phyloP scores from a whole-genome alignment of 2,329 filamentous ascomycete species.

The Penicillium thymicola region DNA sequence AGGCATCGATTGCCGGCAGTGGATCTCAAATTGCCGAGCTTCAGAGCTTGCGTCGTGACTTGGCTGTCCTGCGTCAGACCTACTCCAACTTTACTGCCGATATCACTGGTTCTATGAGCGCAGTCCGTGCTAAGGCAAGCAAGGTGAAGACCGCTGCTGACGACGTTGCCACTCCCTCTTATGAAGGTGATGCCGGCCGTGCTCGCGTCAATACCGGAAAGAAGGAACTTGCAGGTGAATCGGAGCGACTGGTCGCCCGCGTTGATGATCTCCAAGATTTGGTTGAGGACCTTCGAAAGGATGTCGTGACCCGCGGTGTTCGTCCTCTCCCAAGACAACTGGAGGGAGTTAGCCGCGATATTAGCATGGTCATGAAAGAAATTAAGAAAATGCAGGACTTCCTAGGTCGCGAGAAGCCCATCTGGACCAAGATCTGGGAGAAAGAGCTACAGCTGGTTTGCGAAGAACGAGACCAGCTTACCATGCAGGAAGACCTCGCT shows the following conservation, averaged over 20 bases:
- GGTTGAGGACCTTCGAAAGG: conserved; percentile 94
- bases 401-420: conserved; percentile 83
- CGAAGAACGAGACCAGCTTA: conserved; percentile 89
- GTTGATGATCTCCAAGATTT: conserved; percentile 97
- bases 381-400: conserved; percentile 93
- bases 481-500: conserved; percentile 92
- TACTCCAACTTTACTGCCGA: conserved; percentile 89
- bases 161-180: conserved; percentile 66
- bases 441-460: conserved; percentile 94
- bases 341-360: conserved; percentile 84
- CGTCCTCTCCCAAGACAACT: conserved; percentile 86
- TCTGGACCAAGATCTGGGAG: conserved; percentile 99
- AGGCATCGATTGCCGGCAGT: conserved; percentile 38
- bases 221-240: conserved; percentile 80
- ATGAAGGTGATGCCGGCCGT: conserved; percentile 76
- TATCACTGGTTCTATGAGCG: conserved; percentile 80
- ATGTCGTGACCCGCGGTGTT: conserved; percentile 89
- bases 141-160: conserved; percentile 73
- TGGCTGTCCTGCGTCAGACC: conserved; percentile 87
- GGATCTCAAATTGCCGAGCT: conserved; percentile 71
- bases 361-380: conserved; percentile 74
- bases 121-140: conserved; percentile 75
- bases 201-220: conserved; percentile 82
- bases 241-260: conserved; percentile 82
- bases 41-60: conserved; percentile 77